Conservation (phyloP, 2,329 filamentous ascomycete genomes). For the Pseudocercospora macadamiae region DNA sequence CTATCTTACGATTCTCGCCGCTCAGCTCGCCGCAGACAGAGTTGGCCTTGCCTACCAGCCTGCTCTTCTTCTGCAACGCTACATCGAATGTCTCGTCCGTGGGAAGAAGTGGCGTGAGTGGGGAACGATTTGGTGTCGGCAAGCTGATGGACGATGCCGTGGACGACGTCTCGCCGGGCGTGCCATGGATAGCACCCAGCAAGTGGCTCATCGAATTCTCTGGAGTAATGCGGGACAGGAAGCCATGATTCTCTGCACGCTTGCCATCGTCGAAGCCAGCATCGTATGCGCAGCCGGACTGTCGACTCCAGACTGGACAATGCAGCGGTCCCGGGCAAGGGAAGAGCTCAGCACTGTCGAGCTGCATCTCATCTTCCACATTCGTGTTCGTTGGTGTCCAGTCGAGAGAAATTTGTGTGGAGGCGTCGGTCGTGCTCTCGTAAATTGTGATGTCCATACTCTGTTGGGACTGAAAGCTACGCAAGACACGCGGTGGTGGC, state of each 20-base stretch:
- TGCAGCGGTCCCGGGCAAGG: constrained; percentile 33
- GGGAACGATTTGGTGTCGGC: constrained; percentile 27
- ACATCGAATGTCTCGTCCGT: constrained; percentile 24
- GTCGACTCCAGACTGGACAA: constrained; percentile 32
- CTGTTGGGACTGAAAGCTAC: constrained; percentile 7
- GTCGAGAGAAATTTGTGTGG: constrained; percentile 30
- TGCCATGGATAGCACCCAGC: constrained; percentile 20
- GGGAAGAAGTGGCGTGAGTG: constrained; percentile 24
- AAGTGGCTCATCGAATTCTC: constrained; percentile 26
- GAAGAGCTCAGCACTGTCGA: constrained; percentile 26
- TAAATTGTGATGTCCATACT: constrained; percentile 35
- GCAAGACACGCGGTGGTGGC: constrained; percentile 6
- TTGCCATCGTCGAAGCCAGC: constrained; percentile 35
- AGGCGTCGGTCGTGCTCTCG: constrained; percentile 22
- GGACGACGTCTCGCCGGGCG: constrained; percentile 33
- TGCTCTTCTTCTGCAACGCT: constrained; percentile 13
- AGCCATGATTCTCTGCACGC: constrained; percentile 34
- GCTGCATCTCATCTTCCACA: constrained; percentile 27
- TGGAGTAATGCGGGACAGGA: constrained; percentile 25
- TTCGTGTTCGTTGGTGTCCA: constrained; percentile 32
- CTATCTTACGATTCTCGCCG: constrained; percentile 11
- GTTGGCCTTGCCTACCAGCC: constrained; percentile 20
- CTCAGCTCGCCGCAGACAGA: constrained; percentile 16
- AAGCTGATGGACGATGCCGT: constrained; percentile 38
- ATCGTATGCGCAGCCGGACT: constrained; percentile 37